These are phyloP conservation scores for Daldinia sp. DNA, from an alignment of 2,329 filamentous ascomycete genomes.

Conservation along the genomic window DNA sequence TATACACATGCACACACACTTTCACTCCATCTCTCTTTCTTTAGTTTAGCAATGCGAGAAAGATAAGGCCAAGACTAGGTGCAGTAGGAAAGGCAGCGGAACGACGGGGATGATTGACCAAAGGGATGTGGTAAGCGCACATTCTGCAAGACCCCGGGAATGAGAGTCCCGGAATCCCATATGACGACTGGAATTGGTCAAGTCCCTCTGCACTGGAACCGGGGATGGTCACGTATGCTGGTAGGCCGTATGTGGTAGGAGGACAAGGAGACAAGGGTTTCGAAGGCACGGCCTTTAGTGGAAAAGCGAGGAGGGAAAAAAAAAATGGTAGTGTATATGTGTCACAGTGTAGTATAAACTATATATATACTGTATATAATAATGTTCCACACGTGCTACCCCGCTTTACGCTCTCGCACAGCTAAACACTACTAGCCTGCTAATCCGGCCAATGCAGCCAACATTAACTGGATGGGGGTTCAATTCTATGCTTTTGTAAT, in stretches of 20 bases:
- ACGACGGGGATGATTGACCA: conserved; percentile 28
- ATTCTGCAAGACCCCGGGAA: conserved; percentile 31
- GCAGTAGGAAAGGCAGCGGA: conserved; percentile 24
- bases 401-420: conserved; percentile 30
- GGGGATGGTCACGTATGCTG: conserved; percentile 19
- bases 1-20: no score
- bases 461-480: conserved; percentile 15
- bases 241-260: conserved; percentile 10
- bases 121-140: conserved; percentile 15
- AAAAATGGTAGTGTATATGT: conserved; percentile 3
- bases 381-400: conserved; percentile 29
- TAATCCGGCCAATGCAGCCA: no score
- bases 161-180: conserved; percentile 22
- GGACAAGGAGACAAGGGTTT: conserved; percentile 7
- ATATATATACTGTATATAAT: background rate
- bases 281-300: conserved; percentile 7
- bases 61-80: conserved; percentile 35
- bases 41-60: conserved; percentile 18
- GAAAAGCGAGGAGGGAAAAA: conserved; percentile 2
- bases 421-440: no score
- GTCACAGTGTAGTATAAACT: background rate
- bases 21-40: conserved; percentile 28
- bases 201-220: conserved; percentile 29
- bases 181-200: conserved; percentile 33
- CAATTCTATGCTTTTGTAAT: conserved; percentile 3